These are phyloP conservation scores for Arctostaphylos glauca DNA, from an alignment of 148 eudicot genomes.

Conservation along the genomic window DNA sequence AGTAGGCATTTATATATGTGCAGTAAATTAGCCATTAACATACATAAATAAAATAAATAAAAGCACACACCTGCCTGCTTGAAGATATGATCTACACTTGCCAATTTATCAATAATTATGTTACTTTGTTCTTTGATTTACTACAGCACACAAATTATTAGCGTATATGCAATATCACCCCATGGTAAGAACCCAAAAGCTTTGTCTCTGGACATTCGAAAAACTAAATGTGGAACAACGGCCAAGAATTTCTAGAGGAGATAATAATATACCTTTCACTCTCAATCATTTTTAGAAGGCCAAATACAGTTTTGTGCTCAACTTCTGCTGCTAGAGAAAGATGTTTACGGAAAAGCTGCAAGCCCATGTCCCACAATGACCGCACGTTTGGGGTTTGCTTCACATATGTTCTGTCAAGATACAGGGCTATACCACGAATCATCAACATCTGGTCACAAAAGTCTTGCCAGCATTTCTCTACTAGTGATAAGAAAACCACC, in stretches of 20 bases:
- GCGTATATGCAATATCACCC: not conserved
- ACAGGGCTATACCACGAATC: constrained; percentile 95
- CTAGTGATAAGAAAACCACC: constrained; percentile 82
- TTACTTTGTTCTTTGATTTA: not conserved
- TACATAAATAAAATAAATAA: too few species aligned
- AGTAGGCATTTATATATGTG: not conserved
- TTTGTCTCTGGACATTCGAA: not conserved
- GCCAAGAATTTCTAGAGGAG: not conserved
- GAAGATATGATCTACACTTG: not conserved
- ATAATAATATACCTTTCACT: constrained; percentile 66
- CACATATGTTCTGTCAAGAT: constrained; percentile 94
- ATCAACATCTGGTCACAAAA: constrained; percentile 96
- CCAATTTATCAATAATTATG: not conserved
- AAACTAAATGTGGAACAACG: not conserved
- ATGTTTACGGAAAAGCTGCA: constrained; percentile 89
- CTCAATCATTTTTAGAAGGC: constrained; percentile 93
- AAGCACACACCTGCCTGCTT: not conserved
- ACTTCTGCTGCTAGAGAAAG: constrained; percentile 85
- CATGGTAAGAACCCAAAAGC: not conserved
- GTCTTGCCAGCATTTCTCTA: constrained; percentile 96
- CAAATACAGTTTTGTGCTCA: constrained; percentile 91
- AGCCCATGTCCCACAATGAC: constrained; percentile 98
- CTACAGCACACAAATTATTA: not conserved
- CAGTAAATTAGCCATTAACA: not conserved
- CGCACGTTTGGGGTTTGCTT: constrained; percentile 80